phyloP scores from a whole-genome alignment of 169 alveolate genomes.

The Perkinsus olseni region DNA sequence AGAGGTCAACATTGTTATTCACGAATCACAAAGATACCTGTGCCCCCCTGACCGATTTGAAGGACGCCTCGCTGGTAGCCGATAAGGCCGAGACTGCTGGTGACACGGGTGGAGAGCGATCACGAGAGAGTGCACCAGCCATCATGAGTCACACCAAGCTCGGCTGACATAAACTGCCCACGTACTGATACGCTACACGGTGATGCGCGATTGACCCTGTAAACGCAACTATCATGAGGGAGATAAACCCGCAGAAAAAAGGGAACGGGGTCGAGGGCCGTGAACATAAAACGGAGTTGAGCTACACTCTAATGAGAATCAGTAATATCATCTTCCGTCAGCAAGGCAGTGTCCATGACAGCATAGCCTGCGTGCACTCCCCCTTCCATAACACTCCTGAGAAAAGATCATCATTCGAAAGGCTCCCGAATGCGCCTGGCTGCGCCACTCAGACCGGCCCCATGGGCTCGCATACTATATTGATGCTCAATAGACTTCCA shows the following conservation, averaged over 20 bases:
- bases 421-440: too few species aligned
- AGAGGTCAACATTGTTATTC: background rate
- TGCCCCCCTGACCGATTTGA: background rate
- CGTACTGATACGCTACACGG: background rate
- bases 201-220: background rate
- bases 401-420: too few species aligned
- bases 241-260: background rate
- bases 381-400: background rate
- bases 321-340: background rate
- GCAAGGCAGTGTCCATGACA: background rate
- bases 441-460: too few species aligned
- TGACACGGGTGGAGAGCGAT: background rate
- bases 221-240: background rate
- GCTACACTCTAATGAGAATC: background rate
- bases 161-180: background rate
- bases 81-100: background rate
- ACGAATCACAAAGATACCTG: background rate
- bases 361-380: background rate
- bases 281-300: too few species aligned
- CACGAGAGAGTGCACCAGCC: background rate
- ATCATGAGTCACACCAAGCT: background rate
- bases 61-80: background rate
- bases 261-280: background rate
- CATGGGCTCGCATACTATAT: too few species aligned
- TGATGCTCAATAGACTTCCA: too few species aligned